Conservation (phyloP, 192 early-diverging fungal genomes). For the Gaertneriomyces semiglobifer region DNA sequence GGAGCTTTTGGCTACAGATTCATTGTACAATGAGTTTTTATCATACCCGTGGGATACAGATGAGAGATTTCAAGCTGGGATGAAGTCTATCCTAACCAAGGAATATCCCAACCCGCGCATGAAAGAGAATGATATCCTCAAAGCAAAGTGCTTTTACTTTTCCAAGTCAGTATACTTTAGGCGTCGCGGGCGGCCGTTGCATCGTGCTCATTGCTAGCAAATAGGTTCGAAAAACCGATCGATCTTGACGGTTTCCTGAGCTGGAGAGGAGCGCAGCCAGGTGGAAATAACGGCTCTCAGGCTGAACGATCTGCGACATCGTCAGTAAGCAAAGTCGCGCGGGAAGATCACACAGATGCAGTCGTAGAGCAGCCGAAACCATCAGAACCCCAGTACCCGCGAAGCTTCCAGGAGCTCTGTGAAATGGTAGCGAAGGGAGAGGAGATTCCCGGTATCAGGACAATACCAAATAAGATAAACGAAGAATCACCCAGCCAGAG, state of each 20-base stretch:
- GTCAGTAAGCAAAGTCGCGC: too few species aligned
- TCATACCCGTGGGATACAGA: slow-evolving; percentile 14
- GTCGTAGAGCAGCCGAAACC: background rate
- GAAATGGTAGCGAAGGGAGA: slow-evolving; percentile 41
- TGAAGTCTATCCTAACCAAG: slow-evolving; percentile 16
- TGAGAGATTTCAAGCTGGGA: slow-evolving; percentile 20
- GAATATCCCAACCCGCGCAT: background rate
- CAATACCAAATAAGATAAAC: slow-evolving; percentile 41
- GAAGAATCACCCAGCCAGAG: slow-evolving; percentile 19
- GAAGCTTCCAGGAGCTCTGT: slow-evolving; percentile 43
- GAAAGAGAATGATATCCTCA: slow-evolving; percentile 1
- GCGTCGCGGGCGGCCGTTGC: too few species aligned
- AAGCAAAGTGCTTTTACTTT: slow-evolving; percentile 44
- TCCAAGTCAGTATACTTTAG: slow-evolving; percentile 26
- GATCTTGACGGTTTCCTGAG: background rate
- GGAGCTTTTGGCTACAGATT: background rate
- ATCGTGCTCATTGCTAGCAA: background rate
- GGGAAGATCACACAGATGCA: background rate
- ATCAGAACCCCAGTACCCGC: slow-evolving; percentile 34
- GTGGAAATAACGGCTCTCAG: background rate
- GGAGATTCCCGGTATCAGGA: slow-evolving; percentile 38
- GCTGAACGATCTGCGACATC: background rate
- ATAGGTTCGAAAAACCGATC: slow-evolving; percentile 21
- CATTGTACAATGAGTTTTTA: slow-evolving; percentile 12
- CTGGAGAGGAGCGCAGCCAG: slow-evolving; percentile 2